Conservation (phyloP, 2,329 filamentous ascomycete species). For the Colletotrichum scovillei region DNA sequence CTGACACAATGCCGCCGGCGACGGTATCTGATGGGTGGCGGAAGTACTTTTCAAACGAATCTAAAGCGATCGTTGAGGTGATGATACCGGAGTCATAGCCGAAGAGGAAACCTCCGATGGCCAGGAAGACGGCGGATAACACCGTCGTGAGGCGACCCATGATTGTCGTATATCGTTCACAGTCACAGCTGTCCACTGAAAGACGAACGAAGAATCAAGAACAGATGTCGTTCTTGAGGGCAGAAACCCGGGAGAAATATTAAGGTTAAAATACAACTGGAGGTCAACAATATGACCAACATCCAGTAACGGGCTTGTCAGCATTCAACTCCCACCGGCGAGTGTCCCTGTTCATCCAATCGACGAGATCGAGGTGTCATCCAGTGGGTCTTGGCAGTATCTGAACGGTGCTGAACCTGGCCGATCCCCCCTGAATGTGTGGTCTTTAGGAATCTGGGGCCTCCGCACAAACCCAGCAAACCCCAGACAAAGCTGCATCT, state of each 20-base stretch:
- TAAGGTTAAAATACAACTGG: background rate
- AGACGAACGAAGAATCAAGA: too few relatives aligned
- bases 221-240: too few relatives aligned
- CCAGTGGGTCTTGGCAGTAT: conserved; percentile 7
- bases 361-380: conserved; percentile 5
- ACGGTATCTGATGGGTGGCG: conserved; percentile 45
- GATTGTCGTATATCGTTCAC: conserved; percentile 17
- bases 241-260: background rate
- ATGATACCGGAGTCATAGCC: conserved; percentile 62
- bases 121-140: conserved; percentile 40
- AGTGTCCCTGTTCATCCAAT: background rate
- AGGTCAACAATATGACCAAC: background rate
- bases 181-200: background rate
- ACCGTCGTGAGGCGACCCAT: conserved; percentile 30
- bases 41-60: conserved; percentile 53
- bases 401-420: background rate
- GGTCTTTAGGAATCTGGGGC: background rate
- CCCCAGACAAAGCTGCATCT: conserved; percentile 20
- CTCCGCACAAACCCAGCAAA: background rate
- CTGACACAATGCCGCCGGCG: conserved; percentile 41
- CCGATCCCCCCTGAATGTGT: background rate
- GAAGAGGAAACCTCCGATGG: conserved; percentile 46
- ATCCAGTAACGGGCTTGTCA: background rate
- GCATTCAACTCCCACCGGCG: background rate
- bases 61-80: conserved; percentile 44